These are phyloP conservation scores for Septoria petroselini DNA, from an alignment of 2,329 filamentous ascomycete species.

Conservation along the genomic window DNA sequence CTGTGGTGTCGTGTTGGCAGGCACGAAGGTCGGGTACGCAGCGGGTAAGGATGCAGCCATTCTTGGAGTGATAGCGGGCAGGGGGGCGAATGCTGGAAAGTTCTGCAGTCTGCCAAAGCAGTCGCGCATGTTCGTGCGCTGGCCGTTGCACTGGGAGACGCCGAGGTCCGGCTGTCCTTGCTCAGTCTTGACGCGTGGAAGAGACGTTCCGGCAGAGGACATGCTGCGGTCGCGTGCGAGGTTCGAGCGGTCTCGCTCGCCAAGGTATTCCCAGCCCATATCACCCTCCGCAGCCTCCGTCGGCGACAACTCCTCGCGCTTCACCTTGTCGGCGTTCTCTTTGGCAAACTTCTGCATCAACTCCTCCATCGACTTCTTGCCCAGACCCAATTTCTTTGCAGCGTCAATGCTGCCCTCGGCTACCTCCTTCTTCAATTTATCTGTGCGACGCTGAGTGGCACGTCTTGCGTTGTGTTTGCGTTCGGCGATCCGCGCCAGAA, in stretches of 20 bases:
- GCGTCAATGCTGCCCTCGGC: slow-evolving; percentile 17
- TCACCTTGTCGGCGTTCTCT: not conserved
- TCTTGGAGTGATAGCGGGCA: not conserved
- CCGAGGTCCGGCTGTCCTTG: too few species aligned
- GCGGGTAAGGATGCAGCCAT: not conserved
- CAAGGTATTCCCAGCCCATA: not conserved
- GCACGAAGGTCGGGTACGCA: not conserved
- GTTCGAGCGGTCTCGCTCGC: too few species aligned
- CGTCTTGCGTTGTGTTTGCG: slow-evolving; percentile 15
- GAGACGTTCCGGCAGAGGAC: too few species aligned
- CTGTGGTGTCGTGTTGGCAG: not conserved
- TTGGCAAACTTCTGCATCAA: slow-evolving; percentile 11
- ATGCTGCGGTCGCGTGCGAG: too few species aligned
- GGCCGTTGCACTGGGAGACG: not conserved
- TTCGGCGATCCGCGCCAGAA: slow-evolving; percentile 15
- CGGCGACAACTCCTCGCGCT: slow-evolving; percentile 3
- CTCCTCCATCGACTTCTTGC: slow-evolving; percentile 17
- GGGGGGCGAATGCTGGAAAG: not conserved
- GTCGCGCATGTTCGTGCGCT: not conserved
- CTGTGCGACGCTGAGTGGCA: slow-evolving; percentile 13
- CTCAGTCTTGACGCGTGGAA: too few species aligned
- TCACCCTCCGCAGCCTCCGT: slow-evolving; percentile 2
- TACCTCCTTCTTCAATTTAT: slow-evolving; percentile 16
- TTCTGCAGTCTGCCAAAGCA: not conserved
- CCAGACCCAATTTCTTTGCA: slow-evolving; percentile 19